These are phyloP conservation scores for Curvularia lunata DNA, from an alignment of 2,329 filamentous ascomycete genomes.

Conservation along the genomic window DNA sequence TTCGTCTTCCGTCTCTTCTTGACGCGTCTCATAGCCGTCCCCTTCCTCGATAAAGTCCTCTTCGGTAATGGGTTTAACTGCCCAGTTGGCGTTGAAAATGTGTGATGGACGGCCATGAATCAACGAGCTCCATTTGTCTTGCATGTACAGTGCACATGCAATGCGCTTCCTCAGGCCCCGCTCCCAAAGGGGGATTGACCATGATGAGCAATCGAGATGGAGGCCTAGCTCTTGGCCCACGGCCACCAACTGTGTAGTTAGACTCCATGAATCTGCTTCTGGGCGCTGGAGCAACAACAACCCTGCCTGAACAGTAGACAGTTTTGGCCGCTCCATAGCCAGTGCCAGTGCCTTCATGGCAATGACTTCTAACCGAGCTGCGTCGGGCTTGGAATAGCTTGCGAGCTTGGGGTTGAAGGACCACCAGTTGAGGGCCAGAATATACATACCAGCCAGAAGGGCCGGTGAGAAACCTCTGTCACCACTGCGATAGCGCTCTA, in stretches of 20 bases:
- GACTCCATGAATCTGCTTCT: conserved; percentile 79
- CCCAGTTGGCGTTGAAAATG: conserved; percentile 74
- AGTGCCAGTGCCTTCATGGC: conserved; percentile 75
- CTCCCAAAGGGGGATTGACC: conserved; percentile 90
- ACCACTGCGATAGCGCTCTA: conserved; percentile 76
- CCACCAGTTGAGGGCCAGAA: conserved; percentile 89
- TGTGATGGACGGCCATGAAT: conserved; percentile 87
- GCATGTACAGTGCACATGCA: conserved; percentile 91
- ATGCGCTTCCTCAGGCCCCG: conserved; percentile 82
- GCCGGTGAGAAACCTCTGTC: conserved; percentile 77
- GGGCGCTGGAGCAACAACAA: conserved; percentile 76
- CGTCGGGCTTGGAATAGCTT: conserved; percentile 70
- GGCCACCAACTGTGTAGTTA: conserved; percentile 86
- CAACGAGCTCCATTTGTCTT: conserved; percentile 89
- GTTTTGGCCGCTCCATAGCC: conserved; percentile 80
- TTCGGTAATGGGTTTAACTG: conserved; percentile 68
- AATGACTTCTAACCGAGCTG: conserved; percentile 74
- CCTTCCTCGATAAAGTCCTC: conserved; percentile 74
- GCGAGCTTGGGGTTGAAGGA: conserved; percentile 73
- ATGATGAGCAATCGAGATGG: conserved; percentile 83
- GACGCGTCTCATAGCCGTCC: conserved; percentile 59
- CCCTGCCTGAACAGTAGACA: conserved; percentile 80
- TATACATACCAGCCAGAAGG: conserved; percentile 79
- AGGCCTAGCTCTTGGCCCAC: conserved; percentile 86
- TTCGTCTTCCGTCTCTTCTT: conserved; percentile 61